Percentiles rank a stretch among this genome's conserved stretches.
phyloP scores from a whole-genome alignment of 805 yeast genomes.

The Candida nemodendra region DNA sequence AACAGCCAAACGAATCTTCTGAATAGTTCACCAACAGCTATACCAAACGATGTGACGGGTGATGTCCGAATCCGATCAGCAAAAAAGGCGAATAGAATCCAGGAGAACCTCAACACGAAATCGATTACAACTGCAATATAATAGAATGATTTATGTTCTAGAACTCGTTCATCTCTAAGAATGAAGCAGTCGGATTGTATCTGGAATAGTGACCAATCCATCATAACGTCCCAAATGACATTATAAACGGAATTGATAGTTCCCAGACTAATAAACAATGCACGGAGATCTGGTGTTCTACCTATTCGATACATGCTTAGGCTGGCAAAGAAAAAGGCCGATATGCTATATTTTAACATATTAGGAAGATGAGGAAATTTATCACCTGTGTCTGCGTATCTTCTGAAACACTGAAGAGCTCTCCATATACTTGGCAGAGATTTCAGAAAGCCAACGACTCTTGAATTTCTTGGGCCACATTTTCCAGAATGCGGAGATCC shows the following conservation, averaged over 20 bases:
- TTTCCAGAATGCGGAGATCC: slow-evolving; percentile 35
- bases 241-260: slow-evolving; percentile 65
- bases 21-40: slow-evolving; percentile 76
- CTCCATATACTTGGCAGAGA: slow-evolving; percentile 88
- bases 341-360: slow-evolving; percentile 67
- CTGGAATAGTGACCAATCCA: slow-evolving; percentile 94
- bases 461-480: slow-evolving; percentile 78
- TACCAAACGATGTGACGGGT: slow-evolving; percentile 76
- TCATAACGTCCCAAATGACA: slow-evolving; percentile 80
- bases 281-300: slow-evolving; percentile 38
- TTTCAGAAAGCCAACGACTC: slow-evolving; percentile 75
- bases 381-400: slow-evolving; percentile 89
- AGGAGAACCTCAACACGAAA: slow-evolving; percentile 74
- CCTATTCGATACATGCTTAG: slow-evolving; percentile 77
- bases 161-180: slow-evolving; percentile 70
- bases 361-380: slow-evolving; percentile 95
- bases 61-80: slow-evolving; percentile 76
- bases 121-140: slow-evolving; percentile 73
- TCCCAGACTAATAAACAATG: slow-evolving; percentile 72
- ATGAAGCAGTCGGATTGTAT: slow-evolving; percentile 51
- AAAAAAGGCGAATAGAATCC: slow-evolving; percentile 85
- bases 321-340: slow-evolving; percentile 63
- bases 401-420: slow-evolving; percentile 81
- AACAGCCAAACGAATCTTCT: slow-evolving; percentile 88
- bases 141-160: slow-evolving; percentile 55